These are phyloP conservation scores for Aspergillus baeticus DNA, from an alignment of 495 filamentous ascomycete species.

Conservation along the genomic window DNA sequence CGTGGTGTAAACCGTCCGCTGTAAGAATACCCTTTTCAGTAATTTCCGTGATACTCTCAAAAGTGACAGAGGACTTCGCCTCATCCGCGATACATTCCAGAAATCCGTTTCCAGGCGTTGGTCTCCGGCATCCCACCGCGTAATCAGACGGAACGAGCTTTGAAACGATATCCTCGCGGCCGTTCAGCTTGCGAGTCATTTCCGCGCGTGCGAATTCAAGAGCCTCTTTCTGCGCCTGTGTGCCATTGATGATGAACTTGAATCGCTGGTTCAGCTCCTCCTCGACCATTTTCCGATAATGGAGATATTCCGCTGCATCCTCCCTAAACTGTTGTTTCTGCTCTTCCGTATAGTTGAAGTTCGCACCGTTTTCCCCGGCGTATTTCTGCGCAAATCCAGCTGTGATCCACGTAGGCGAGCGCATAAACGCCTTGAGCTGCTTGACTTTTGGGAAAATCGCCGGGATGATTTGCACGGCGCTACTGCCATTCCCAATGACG, in stretches of 20 bases:
- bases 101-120: background rate
- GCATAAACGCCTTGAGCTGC: background rate
- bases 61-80: too few relatives aligned
- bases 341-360: background rate
- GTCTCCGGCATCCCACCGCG: background rate
- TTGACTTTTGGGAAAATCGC: background rate
- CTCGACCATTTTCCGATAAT: slow-evolving; percentile 1
- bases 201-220: background rate
- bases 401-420: background rate
- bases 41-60: too few relatives aligned
- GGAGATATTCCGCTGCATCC: background rate
- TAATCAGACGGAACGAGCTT: background rate
- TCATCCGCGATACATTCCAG: background rate
- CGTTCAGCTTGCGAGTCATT: background rate
- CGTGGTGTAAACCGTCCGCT: too few relatives aligned
- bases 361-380: background rate
- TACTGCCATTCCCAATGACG: background rate
- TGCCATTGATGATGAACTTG: slow-evolving; percentile 3
- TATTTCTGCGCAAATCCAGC: background rate
- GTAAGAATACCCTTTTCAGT: too few relatives aligned
- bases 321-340: background rate
- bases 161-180: background rate
- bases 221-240: background rate
- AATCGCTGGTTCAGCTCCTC: background rate
- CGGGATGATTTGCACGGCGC: background rate